These are phyloP conservation scores for Coprinopsis cinerea DNA, from an alignment of 768 basidiomycete species.

Conservation along the genomic window DNA sequence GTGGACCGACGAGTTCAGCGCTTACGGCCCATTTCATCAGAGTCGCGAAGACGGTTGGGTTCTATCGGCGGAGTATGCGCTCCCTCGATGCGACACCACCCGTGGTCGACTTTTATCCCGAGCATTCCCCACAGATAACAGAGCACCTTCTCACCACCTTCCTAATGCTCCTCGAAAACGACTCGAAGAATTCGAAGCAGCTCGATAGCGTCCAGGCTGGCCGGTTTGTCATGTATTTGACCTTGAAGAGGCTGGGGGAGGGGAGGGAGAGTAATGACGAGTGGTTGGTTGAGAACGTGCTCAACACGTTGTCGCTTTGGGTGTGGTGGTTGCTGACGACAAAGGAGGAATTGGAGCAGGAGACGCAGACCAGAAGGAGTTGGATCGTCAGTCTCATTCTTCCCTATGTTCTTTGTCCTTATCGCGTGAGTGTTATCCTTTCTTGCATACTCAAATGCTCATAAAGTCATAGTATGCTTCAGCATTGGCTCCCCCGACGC, in stretches of 20 bases:
- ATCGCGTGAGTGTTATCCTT: slow-evolving; percentile 31
- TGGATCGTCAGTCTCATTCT: slow-evolving; percentile 23
- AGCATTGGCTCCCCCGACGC: slow-evolving; percentile 54
- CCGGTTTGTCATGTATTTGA: slow-evolving; percentile 37
- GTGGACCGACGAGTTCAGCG: not conserved
- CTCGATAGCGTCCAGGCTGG: slow-evolving; percentile 48
- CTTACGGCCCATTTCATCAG: slow-evolving; percentile 1
- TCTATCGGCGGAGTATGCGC: not conserved
- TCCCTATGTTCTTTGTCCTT: slow-evolving; percentile 37
- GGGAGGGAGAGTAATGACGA: slow-evolving; percentile 29
- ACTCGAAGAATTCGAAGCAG: slow-evolving; percentile 57
- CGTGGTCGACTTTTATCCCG: not conserved
- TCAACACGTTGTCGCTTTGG: not conserved
- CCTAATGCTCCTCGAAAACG: slow-evolving; percentile 24
- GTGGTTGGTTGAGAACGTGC: slow-evolving; percentile 52
- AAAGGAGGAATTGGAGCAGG: slow-evolving; percentile 21
- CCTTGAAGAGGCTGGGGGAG: slow-evolving; percentile 44
- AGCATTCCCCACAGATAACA: not conserved
- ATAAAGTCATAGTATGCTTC: slow-evolving; percentile 40
- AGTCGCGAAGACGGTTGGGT: not conserved
- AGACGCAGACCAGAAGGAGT: slow-evolving; percentile 21
- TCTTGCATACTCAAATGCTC: not conserved
- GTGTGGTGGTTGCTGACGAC: slow-evolving; percentile 4
- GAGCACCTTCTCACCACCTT: not conserved
- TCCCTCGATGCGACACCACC: not conserved